Conservation (phyloP, 208 protist species). For the Angomonas desouzai region DNA sequence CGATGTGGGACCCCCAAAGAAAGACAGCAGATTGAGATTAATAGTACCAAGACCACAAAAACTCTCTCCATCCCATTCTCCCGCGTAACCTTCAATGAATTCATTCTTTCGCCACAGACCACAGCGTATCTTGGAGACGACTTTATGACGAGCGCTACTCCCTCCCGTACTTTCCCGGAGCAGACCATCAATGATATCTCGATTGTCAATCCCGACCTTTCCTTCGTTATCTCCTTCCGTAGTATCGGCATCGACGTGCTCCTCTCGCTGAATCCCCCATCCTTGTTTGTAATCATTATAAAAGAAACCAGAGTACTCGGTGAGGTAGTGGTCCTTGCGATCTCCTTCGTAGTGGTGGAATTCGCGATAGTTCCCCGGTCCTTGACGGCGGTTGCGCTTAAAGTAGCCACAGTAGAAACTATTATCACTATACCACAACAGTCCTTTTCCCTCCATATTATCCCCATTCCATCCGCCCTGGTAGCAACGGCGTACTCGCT, state of each 20-base stretch:
- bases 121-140: slow-evolving; percentile 6
- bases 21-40: slow-evolving; percentile 31
- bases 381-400: slow-evolving; percentile 50
- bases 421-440: slow-evolving; percentile 79
- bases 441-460: slow-evolving; percentile 67
- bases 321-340: not conserved
- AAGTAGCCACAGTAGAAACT: slow-evolving; percentile 81
- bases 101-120: slow-evolving; percentile 2
- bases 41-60: slow-evolving; percentile 75
- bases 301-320: slow-evolving; percentile 79
- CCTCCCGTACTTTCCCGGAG: not conserved
- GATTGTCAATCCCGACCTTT: slow-evolving; percentile 57
- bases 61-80: slow-evolving; percentile 70
- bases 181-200: not conserved
- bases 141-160: not conserved
- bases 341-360: not conserved
- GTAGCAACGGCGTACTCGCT: slow-evolving; percentile 41
- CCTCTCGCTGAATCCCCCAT: slow-evolving; percentile 49
- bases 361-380: slow-evolving; percentile 47
- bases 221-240: not conserved
- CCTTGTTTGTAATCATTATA: slow-evolving; percentile 57
- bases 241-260: slow-evolving; percentile 39
- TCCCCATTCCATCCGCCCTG: slow-evolving; percentile 87
- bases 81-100: slow-evolving; percentile 82
- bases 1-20: slow-evolving; percentile 17